These are phyloP conservation scores for Coemansia sp. DNA, from an alignment of 192 early-diverging fungal genomes.

Conservation along the genomic window DNA sequence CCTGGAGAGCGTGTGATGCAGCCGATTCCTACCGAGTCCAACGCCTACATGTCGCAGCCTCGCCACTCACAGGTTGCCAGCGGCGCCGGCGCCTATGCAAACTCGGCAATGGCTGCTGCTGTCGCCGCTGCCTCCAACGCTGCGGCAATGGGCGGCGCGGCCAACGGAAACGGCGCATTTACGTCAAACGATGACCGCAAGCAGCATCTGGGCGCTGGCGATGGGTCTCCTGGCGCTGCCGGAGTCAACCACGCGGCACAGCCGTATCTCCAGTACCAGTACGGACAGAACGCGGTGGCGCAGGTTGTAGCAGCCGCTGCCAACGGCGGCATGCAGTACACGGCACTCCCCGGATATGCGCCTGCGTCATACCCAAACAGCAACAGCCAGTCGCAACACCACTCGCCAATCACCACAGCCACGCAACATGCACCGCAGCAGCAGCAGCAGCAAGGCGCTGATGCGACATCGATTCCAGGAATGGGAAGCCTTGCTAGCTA, in stretches of 20 bases:
- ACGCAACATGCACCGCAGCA: constrained; percentile 34
- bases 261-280: constrained; percentile 41
- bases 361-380: constrained; percentile 48
- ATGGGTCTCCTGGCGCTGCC: constrained; percentile 10
- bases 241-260: constrained; percentile 17
- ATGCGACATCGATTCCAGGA: constrained; percentile 32
- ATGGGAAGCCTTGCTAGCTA: constrained; percentile 49
- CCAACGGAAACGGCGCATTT: not conserved
- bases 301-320: constrained; percentile 40
- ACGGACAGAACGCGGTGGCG: constrained; percentile 40
- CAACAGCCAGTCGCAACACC: constrained; percentile 53
- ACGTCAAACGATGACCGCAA: constrained; percentile 37
- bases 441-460: constrained; percentile 20
- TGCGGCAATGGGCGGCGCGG: constrained; percentile 18
- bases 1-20: constrained; percentile 43
- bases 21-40: constrained; percentile 52
- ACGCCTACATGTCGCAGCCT: constrained; percentile 54
- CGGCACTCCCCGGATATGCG: constrained; percentile 35
- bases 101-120: constrained; percentile 16
- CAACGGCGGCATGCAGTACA: constrained; percentile 27
- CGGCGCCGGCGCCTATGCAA: constrained; percentile 1
- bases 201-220: constrained; percentile 16
- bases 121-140: constrained; percentile 24
- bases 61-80: constrained; percentile 20
- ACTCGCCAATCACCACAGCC: constrained; percentile 45